Base-by-base conservation (phyloP, 75 land plant species). In the Pinus taeda region DNA sequence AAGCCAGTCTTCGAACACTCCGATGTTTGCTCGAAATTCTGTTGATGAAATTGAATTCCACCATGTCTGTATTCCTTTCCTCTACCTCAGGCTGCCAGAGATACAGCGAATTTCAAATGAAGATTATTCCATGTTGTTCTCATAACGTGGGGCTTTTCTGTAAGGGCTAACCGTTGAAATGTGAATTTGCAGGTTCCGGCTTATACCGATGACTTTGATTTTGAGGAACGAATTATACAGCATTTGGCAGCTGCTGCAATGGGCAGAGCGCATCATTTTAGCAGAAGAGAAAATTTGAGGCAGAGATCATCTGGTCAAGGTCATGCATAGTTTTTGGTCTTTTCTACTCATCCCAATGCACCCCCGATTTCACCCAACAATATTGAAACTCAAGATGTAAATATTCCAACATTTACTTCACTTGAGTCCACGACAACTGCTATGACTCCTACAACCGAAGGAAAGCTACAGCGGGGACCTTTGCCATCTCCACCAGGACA, bases 151-250 rank as follows among this genome's bases (percentile, higher is more conserved):
- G n/a, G n/a, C n/a, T n/a, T n/a, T n/a, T n/a, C n/a, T n/a, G n/a
- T n/a, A n/a, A n/a, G n/a, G n/a, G n/a, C n/a, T n/a, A n/a, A n/a
- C n/a, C n/a, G n/a, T n/a, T n/a, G n/a, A n/a, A n/a, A n/a, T n/a
- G n/a, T n/a, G n/a, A n/a, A n/a, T n/a, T n/a, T n/a, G n/a, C n/a
- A n/a, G n/a, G n/a, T n/a, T n/a, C n/a, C n/a, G n/a, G n/a, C n/a
- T n/a, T n/a, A n/a, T n/a, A n/a, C n/a, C n/a, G n/a, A n/a, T n/a
- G n/a, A n/a, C n/a, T n/a, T n/a, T n/a, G n/a, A n/a, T n/a, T n/a
- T 95, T 65, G 98, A 97, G 78, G 99, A 97, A 75, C 88, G 95
- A 22, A 91, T 97, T 63, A 94, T 97, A 78, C 97, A 93, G 81
- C 99, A 97, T 84, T 77, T 97, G 33, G 93, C 95, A 77, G 91